These are phyloP conservation scores for Aspergillus neoniger DNA, from an alignment of 2,329 filamentous ascomycete species.

Conservation along the genomic window DNA sequence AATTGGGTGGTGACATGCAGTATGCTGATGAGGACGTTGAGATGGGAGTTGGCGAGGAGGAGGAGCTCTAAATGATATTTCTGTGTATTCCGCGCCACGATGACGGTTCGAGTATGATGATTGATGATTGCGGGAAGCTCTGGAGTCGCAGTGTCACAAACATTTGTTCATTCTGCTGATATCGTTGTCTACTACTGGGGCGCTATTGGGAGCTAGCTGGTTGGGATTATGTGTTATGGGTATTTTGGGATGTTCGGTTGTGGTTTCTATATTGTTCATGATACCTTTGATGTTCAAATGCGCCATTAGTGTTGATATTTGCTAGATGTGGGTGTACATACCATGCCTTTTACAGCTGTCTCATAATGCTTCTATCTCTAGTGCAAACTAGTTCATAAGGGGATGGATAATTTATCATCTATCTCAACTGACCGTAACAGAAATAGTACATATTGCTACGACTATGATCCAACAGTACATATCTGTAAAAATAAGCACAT, in stretches of 20 bases:
- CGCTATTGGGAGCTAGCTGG: slow-evolving; percentile 7
- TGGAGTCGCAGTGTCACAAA: not conserved
- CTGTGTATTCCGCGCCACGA: not conserved
- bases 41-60: slow-evolving; percentile 11
- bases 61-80: slow-evolving; percentile 3
- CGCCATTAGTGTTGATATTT: not conserved
- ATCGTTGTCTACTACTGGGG: slow-evolving; percentile 7
- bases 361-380: not conserved
- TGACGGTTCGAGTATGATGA: slow-evolving; percentile 1
- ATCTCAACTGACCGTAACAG: no score
- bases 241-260: not conserved
- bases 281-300: slow-evolving; percentile 1
- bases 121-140: slow-evolving; percentile 5
- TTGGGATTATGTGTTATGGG: not conserved
- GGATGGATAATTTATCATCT: no score
- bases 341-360: not conserved
- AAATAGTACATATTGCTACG: no score
- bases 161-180: not conserved
- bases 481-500: no score
- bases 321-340: not conserved
- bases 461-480: no score
- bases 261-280: not conserved
- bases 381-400: no score
- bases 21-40: slow-evolving; percentile 29
- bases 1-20: slow-evolving; percentile 67